Base-by-base conservation (phyloP, 768 basidiomycete species). In the Candolleomyces efflorescens region DNA sequence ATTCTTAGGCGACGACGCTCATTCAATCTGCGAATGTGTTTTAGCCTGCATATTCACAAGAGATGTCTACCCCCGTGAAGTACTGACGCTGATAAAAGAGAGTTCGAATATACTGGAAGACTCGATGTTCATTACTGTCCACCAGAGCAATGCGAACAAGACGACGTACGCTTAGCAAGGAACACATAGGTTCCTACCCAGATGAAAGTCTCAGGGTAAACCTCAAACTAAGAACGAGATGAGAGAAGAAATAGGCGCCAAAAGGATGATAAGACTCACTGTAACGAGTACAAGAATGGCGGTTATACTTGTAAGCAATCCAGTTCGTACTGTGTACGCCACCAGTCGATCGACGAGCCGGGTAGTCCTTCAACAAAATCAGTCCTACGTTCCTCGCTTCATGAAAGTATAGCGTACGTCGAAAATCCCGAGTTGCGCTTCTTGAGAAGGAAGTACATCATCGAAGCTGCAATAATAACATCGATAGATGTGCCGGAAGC, bases 141-240 rank as follows among this genome's bases (percentile, higher is more conserved):
- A 11, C 32, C 7, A 20, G 20, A 32, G 15, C 22, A 24, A 20
- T 17, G 45, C 24, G 20, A n/a, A 24, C 10, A 3, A 47, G 6
- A 18, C 39, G 18, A 60, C 70, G 55, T 51, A 70, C 70, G 47
- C 63, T 71, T 70, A 2, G 71, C 70, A 4, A 72, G 60, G 53
- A 69, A 67, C 1, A 68, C 67, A 53, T 73, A 71, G 3, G 68
- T 53, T 17, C 63, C 71, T 3, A 69, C 62, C 72, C 71, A 73
- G 26, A 71, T 55, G 51, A 69, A 60, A 26, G 63, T 70, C 3
- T 59, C 37, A 1, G 65, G 64, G 59, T 60, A 63, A 18, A 56
- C 41, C 53, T 63, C 60, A 50, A 68, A 69, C 66, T 68, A 32
- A 11, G 32, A 1, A 32, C 6, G 32, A 32, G 11, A 32, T 32